Percentiles rank a stretch among this genome's conserved stretches.
phyloP scores from a whole-genome alignment of 1,139 yeast species.

The Lodderomyces margitis region DNA sequence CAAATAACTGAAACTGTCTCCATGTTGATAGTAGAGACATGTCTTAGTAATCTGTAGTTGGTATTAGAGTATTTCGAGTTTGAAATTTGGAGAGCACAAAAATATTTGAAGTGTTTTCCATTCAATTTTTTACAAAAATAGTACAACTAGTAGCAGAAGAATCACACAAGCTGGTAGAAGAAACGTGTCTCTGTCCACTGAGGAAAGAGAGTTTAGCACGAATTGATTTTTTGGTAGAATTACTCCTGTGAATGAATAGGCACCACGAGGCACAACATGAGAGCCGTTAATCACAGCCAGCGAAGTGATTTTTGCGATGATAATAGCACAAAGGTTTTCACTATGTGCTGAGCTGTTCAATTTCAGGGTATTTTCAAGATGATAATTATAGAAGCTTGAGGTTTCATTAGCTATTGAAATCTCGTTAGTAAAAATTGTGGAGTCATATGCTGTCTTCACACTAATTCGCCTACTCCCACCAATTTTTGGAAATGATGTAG shows the following conservation, averaged over 20 bases:
- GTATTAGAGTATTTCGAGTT: too few species aligned
- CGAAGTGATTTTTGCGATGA: not conserved
- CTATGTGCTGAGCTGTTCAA: not conserved
- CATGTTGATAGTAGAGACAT: conserved; percentile 46
- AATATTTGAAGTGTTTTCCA: conserved; percentile 9
- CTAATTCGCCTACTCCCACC: not conserved
- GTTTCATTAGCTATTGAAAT: not conserved
- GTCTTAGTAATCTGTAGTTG: too few species aligned
- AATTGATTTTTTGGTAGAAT: conserved; percentile 10
- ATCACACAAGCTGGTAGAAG: not conserved
- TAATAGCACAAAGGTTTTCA: not conserved
- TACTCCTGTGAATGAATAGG: conserved; percentile 13
- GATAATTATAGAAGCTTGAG: not conserved
- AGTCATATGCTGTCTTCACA: not conserved
- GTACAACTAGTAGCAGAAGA: not conserved
- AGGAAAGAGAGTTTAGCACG: conserved; percentile 1
- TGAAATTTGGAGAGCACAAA: not conserved
- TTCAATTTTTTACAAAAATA: not conserved
- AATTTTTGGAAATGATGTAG: conserved; percentile 1
- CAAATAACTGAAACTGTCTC: conserved; percentile 90
- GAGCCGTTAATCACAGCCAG: conserved; percentile 1
- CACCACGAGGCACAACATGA: not conserved
- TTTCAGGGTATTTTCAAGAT: not conserved
- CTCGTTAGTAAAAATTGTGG: not conserved
- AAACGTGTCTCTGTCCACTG: not conserved